Percentiles rank a stretch among this genome's conserved stretches.
These are phyloP conservation scores for Pseudogymnoascus sp. DNA, from an alignment of 2,329 filamentous ascomycete genomes.

Conservation along the genomic window DNA sequence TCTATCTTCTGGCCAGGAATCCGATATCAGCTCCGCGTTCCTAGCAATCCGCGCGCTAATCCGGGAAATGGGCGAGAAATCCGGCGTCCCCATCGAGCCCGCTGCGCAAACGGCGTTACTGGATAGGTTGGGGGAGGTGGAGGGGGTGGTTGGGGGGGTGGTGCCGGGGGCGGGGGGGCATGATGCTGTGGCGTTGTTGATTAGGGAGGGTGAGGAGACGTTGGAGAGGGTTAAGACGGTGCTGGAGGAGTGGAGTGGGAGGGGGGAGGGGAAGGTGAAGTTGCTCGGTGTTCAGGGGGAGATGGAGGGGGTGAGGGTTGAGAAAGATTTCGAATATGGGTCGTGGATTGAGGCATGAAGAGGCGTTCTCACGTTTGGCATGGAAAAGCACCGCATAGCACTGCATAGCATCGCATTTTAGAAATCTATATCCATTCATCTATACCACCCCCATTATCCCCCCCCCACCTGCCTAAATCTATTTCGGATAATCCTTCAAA, in stretches of 20 bases:
- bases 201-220: constrained; percentile 63
- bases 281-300: constrained; percentile 64
- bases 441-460: too few relatives aligned
- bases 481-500: constrained; percentile 71
- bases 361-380: background rate
- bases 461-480: background rate
- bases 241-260: constrained; percentile 55
- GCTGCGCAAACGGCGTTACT: constrained; percentile 74
- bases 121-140: constrained; percentile 60
- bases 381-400: background rate
- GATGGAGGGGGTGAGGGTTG: constrained; percentile 54
- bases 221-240: constrained; percentile 51
- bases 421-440: background rate
- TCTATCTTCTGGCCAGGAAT: constrained; percentile 42
- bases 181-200: constrained; percentile 76
- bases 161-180: constrained; percentile 92
- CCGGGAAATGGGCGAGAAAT: constrained; percentile 64
- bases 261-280: constrained; percentile 55
- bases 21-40: constrained; percentile 40
- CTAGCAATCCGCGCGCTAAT: constrained; percentile 53
- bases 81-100: constrained; percentile 83
- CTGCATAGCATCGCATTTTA: too few relatives aligned
- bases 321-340: constrained; percentile 23
- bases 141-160: constrained; percentile 82
- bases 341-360: background rate